These are phyloP conservation scores for Candida endomychidarum DNA, from an alignment of 805 yeast genomes.

Conservation along the genomic window DNA sequence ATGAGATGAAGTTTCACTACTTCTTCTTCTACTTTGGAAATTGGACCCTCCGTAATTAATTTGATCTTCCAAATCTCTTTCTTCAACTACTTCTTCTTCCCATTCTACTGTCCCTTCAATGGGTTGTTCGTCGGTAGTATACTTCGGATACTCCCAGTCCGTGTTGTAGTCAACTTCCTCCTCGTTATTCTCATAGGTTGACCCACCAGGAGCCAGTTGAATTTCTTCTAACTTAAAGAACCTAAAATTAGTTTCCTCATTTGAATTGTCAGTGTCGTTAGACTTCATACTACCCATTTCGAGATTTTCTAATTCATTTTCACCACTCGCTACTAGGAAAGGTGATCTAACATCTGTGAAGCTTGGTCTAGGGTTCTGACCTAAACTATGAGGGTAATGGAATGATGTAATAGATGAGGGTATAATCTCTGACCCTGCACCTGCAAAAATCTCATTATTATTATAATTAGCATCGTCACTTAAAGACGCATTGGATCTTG, in stretches of 20 bases:
- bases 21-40: slow-evolving; percentile 17
- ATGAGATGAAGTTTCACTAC: slow-evolving; percentile 8
- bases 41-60: slow-evolving; percentile 12
- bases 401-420: slow-evolving; percentile 78
- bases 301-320: slow-evolving; percentile 18
- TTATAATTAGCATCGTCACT: slow-evolving; percentile 50
- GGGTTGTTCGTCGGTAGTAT: slow-evolving; percentile 31
- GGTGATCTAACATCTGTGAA: slow-evolving; percentile 29
- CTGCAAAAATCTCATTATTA: slow-evolving; percentile 69
- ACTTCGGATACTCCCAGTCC: slow-evolving; percentile 67
- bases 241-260: slow-evolving; percentile 52
- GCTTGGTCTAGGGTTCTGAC: slow-evolving; percentile 12
- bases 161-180: slow-evolving; percentile 70
- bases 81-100: slow-evolving; percentile 8
- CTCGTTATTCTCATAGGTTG: slow-evolving; percentile 62
- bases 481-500: slow-evolving; percentile 34
- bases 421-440: slow-evolving; percentile 72
- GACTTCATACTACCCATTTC: slow-evolving; percentile 37
- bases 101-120: slow-evolving; percentile 9
- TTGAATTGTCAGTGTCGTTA: slow-evolving; percentile 35
- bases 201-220: slow-evolving; percentile 83
- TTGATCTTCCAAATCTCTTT: slow-evolving; percentile 10
- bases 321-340: slow-evolving; percentile 21
- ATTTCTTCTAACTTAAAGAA: slow-evolving; percentile 85
- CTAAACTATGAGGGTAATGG: slow-evolving; percentile 64